Percentiles rank a stretch among this genome's conserved stretches.
Evolutionary conservation across 495 filamentous ascomycete species (phyloP).

Genomic region (Podospora anserina): DNA sequence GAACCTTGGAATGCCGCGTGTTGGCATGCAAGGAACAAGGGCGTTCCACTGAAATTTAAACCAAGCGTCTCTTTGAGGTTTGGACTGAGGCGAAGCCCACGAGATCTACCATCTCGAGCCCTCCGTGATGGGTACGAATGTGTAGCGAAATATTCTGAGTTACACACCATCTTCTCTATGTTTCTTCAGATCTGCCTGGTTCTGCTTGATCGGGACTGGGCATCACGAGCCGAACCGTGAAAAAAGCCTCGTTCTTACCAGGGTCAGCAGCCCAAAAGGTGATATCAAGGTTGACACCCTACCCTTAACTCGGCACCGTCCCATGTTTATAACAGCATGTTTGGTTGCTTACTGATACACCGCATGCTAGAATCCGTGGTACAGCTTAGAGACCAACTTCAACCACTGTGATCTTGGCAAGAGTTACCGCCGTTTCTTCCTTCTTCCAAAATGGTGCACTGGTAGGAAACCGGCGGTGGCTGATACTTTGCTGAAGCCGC

Average conservation of each 20-base stretch:
- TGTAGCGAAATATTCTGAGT: constrained; percentile 1
- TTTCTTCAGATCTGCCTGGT: constrained; percentile 5
- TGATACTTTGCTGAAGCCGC: not conserved
- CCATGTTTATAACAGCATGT: not conserved
- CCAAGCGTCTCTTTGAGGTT: not conserved
- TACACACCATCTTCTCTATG: constrained; percentile 5
- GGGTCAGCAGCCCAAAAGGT: not conserved
- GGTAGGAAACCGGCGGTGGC: not conserved
- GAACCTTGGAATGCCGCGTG: not conserved
- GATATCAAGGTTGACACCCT: not conserved
- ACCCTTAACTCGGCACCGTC: not conserved
- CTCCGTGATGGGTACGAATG: not conserved
- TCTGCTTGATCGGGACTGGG: not conserved
- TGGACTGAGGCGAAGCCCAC: not conserved
- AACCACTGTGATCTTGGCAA: not conserved
- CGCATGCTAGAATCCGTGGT: not conserved
- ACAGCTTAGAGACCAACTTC: not conserved
- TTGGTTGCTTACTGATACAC: not conserved
- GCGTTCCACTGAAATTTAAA: constrained; percentile 1
- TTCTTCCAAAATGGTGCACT: not conserved
- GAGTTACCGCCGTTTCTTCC: not conserved
- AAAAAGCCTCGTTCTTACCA: constrained; percentile 1
- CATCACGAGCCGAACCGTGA: not conserved
- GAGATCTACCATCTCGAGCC: not conserved
- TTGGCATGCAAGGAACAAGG: constrained; percentile 1